Evolutionary conservation across 257 asterid species (phyloP).

Genomic region (Solanum peruvianum): DNA sequence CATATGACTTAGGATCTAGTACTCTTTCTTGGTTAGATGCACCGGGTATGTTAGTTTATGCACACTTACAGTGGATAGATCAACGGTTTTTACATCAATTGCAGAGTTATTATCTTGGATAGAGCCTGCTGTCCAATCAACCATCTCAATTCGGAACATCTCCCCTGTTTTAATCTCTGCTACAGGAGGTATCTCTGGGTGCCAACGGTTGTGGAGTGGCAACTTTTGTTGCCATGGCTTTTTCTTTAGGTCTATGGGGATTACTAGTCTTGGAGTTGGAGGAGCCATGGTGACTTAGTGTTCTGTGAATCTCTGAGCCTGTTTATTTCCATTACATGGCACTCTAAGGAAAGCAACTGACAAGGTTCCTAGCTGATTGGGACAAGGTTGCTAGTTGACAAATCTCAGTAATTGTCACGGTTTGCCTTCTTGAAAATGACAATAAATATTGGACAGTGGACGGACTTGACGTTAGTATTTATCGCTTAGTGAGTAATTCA

Average conservation of each 20-base stretch:
- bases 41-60: not conserved
- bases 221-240: constrained; percentile 27
- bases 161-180: constrained; percentile 27
- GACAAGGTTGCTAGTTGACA: constrained; percentile 16
- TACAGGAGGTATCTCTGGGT: constrained; percentile 33
- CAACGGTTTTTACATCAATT: constrained; percentile 32
- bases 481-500: not conserved
- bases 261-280: constrained; percentile 44
- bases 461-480: not conserved
- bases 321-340: not conserved
- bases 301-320: not conserved
- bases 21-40: not conserved
- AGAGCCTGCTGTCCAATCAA: constrained; percentile 51
- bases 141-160: constrained; percentile 35
- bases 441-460: not conserved
- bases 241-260: constrained; percentile 28
- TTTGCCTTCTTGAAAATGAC: constrained; percentile 5
- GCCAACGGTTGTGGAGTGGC: constrained; percentile 37
- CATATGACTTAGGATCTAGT: not conserved
- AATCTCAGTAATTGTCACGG: constrained; percentile 25
- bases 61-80: constrained; percentile 41
- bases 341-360: not conserved
- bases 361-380: not conserved
- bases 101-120: constrained; percentile 40
- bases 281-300: constrained; percentile 45